Evolutionary conservation across 2,329 filamentous ascomycete species (phyloP).

Genomic region (Chalara sp.): DNA sequence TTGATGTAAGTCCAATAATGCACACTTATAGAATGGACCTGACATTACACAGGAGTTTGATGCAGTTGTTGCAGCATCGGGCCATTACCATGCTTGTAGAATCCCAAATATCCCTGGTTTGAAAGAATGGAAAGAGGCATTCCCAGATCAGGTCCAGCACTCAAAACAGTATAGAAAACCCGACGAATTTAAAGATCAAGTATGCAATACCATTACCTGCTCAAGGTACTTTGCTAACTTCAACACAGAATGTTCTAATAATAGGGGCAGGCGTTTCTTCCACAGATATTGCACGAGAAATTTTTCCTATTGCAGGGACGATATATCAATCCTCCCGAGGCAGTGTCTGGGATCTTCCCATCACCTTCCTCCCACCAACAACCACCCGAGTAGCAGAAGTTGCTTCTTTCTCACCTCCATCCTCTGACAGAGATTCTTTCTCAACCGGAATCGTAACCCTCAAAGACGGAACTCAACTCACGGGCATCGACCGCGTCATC

Average conservation of each 20-base stretch:
- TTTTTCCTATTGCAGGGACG: slow-evolving; percentile 15
- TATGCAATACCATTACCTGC: background rate
- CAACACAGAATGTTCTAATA: slow-evolving; percentile 41
- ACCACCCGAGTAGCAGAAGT: slow-evolving; percentile 15
- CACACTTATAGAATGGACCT: background rate
- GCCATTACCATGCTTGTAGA: slow-evolving; percentile 59
- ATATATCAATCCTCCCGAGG: slow-evolving; percentile 21
- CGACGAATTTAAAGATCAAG: slow-evolving; percentile 46
- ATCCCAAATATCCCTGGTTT: slow-evolving; percentile 56
- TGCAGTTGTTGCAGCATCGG: slow-evolving; percentile 57
- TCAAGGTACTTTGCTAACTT: background rate
- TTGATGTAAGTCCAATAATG: too few species aligned
- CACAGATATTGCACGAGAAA: slow-evolving; percentile 25
- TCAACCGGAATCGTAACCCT: slow-evolving; percentile 38
- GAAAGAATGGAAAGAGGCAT: slow-evolving; percentile 45
- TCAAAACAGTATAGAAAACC: slow-evolving; percentile 68
- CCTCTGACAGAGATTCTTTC: too few species aligned
- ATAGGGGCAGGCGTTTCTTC: slow-evolving; percentile 50
- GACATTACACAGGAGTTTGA: slow-evolving; percentile 40
- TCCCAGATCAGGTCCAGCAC: slow-evolving; percentile 49
- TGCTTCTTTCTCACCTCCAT: slow-evolving; percentile 11
- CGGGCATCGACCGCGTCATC: slow-evolving; percentile 53
- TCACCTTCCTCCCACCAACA: slow-evolving; percentile 12
- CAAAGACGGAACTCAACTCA: slow-evolving; percentile 43
- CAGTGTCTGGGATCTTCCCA: slow-evolving; percentile 17